phyloP scores from a whole-genome alignment of 129 eudicot genomes.

The Lactuca sativa region DNA sequence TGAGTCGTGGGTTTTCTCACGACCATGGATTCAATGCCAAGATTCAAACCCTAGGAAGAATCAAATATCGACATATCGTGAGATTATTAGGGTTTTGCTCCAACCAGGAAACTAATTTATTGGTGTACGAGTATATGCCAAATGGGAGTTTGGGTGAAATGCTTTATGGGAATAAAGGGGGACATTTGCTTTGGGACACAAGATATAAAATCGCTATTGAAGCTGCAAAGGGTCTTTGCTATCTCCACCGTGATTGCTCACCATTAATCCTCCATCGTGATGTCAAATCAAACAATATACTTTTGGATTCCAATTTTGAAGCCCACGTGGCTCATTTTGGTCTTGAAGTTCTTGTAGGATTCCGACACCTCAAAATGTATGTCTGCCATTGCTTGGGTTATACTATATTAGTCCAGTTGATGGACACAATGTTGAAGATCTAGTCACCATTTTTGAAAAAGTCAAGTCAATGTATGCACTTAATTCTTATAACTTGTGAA shows the following conservation, averaged over 20 bases:
- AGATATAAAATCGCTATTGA: constrained; percentile 87
- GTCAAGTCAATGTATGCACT: too few relatives aligned
- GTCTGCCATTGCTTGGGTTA: constrained; percentile 99
- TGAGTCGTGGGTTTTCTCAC: constrained; percentile 89
- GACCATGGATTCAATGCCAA: constrained; percentile 98
- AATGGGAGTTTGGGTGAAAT: constrained; percentile 85
- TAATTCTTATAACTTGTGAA: too few relatives aligned
- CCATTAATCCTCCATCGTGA: constrained; percentile 91
- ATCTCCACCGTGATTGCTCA: constrained; percentile 92
- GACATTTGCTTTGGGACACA: constrained; percentile 93
- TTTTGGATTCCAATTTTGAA: constrained; percentile 74
- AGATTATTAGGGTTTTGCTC: constrained; percentile 89
- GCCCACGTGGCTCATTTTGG: constrained; percentile 99
- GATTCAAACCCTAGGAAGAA: constrained; percentile 94
- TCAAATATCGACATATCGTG: constrained; percentile 89
- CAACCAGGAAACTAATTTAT: constrained; percentile 81
- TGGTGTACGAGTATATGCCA: constrained; percentile 97
- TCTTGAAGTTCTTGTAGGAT: constrained; percentile 95
- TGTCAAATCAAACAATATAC: constrained; percentile 91
- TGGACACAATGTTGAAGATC: too few relatives aligned
- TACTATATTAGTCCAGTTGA: too few relatives aligned
- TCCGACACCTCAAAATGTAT: constrained; percentile 96
- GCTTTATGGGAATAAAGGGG: constrained; percentile 97
- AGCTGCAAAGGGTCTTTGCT: constrained; percentile 94
- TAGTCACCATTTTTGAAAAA: too few relatives aligned